A percentile compares a stretch with the other conserved stretches of the same genome.
Evolutionary conservation across 2,329 filamentous ascomycete species (phyloP).

Genomic region (Nemania abortiva): DNA sequence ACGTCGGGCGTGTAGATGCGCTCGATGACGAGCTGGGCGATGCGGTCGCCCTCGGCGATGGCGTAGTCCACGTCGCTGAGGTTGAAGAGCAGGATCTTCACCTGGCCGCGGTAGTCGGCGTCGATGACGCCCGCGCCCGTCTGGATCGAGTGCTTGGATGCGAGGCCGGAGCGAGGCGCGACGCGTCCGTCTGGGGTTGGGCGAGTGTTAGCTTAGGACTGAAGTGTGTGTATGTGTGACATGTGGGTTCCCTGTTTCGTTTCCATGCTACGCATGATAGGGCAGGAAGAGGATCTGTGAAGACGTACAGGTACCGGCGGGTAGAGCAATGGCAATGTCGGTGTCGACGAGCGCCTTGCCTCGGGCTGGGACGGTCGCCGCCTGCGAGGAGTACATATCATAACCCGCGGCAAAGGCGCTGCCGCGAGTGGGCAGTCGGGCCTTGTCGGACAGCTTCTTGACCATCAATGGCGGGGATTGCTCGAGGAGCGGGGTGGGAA

Average conservation of each 20-base stretch:
- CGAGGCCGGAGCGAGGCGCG: constrained; percentile 90
- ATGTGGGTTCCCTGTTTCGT: too few relatives aligned
- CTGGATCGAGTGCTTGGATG: constrained; percentile 95
- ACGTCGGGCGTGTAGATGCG: constrained; percentile 94
- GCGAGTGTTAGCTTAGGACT: constrained; percentile 11
- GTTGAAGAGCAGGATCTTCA: constrained; percentile 97
- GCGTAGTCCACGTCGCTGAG: constrained; percentile 84
- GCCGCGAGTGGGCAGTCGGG: constrained; percentile 86
- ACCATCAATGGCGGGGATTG: constrained; percentile 76
- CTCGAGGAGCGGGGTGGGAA: constrained; percentile 53
- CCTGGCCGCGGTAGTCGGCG: constrained; percentile 93
- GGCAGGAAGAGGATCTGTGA: constrained; percentile 10
- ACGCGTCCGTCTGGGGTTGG: constrained; percentile 79
- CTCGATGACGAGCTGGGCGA: constrained; percentile 95
- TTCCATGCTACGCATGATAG: constrained; percentile 4
- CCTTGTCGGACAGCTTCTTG: constrained; percentile 86
- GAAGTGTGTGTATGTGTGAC: too few relatives aligned
- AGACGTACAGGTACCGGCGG: constrained; percentile 84
- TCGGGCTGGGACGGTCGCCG: constrained; percentile 80
- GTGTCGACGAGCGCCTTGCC: constrained; percentile 91
- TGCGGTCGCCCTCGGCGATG: constrained; percentile 86
- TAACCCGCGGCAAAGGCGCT: constrained; percentile 93
- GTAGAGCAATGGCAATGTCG: constrained; percentile 90
- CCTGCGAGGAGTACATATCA: constrained; percentile 85
- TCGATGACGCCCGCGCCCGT: constrained; percentile 97